These are phyloP conservation scores for Penicillium cataractarum DNA, from an alignment of 495 filamentous ascomycete species.

Conservation along the genomic window DNA sequence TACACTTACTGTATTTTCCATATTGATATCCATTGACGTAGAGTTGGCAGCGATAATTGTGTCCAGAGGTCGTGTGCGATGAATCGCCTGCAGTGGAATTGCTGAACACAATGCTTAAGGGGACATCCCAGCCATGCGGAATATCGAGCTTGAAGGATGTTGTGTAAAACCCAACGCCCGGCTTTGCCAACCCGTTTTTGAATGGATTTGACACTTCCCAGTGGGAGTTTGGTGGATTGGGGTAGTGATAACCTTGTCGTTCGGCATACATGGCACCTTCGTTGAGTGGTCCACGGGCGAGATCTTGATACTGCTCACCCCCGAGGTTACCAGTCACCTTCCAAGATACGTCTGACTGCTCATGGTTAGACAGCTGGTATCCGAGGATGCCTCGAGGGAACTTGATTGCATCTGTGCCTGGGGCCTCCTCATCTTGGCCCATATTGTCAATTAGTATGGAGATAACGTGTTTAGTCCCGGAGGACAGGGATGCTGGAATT, in stretches of 20 bases:
- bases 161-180: conserved; percentile 63
- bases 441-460: conserved; percentile 71
- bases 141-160: conserved; percentile 57
- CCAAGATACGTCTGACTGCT: conserved; percentile 56
- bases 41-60: conserved; percentile 55
- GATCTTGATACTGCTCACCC: conserved; percentile 66
- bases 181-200: conserved; percentile 47
- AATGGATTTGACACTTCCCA: conserved; percentile 42
- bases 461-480: conserved; percentile 58
- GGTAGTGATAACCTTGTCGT: conserved; percentile 66
- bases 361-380: conserved; percentile 50
- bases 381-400: conserved; percentile 65
- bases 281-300: conserved; percentile 66
- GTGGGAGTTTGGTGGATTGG: conserved; percentile 49
- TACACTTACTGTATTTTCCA: conserved; percentile 57
- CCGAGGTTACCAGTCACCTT: conserved; percentile 73
- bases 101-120: conserved; percentile 60
- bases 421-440: conserved; percentile 62
- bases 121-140: conserved; percentile 56
- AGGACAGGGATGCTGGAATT: conserved; percentile 39
- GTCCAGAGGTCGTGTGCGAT: conserved; percentile 22
- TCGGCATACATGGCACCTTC: conserved; percentile 70
- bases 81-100: background rate
- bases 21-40: conserved; percentile 75
- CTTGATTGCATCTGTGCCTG: conserved; percentile 64